Percentiles rank a stretch among this genome's conserved stretches.
Evolutionary conservation across 2,329 filamentous ascomycete genomes (phyloP).

Genomic region (Aspergillus awamori): DNA sequence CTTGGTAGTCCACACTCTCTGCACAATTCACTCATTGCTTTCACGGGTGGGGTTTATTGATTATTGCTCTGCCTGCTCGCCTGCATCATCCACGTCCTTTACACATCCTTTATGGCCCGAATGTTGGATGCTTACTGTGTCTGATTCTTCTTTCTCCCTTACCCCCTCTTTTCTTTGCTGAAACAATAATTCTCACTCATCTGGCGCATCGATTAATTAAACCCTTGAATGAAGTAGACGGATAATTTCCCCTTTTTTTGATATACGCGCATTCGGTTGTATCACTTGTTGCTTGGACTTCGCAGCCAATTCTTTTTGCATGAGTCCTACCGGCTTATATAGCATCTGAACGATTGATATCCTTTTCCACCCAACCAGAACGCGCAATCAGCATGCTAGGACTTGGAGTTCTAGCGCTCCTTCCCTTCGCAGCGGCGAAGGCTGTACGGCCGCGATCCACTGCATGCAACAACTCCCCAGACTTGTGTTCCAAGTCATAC

Average conservation of each 20-base stretch:
- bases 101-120: not conserved
- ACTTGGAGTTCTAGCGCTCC: slow-evolving; percentile 32
- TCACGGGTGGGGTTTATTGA: slow-evolving; percentile 3
- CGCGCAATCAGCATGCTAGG: slow-evolving; percentile 31
- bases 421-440: slow-evolving; percentile 33
- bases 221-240: not conserved
- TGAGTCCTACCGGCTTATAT: slow-evolving; percentile 1
- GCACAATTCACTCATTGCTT: slow-evolving; percentile 1
- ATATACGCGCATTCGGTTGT: not conserved
- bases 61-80: not conserved
- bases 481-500: slow-evolving; percentile 71
- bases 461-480: slow-evolving; percentile 80
- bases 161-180: not conserved
- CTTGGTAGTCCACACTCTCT: slow-evolving; percentile 1
- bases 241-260: not conserved
- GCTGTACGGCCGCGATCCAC: slow-evolving; percentile 37
- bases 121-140: not conserved
- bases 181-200: not conserved
- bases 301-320: not conserved
- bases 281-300: not conserved
- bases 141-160: not conserved
- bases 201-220: not conserved
- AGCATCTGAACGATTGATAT: not conserved
- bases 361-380: not conserved
- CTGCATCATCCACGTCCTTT: not conserved